A percentile compares a stretch with the other conserved stretches of the same genome.
Evolutionary conservation across 352 stramenopile genomes (phyloP).

Genomic region (Salisapilia sapeloensis): DNA sequence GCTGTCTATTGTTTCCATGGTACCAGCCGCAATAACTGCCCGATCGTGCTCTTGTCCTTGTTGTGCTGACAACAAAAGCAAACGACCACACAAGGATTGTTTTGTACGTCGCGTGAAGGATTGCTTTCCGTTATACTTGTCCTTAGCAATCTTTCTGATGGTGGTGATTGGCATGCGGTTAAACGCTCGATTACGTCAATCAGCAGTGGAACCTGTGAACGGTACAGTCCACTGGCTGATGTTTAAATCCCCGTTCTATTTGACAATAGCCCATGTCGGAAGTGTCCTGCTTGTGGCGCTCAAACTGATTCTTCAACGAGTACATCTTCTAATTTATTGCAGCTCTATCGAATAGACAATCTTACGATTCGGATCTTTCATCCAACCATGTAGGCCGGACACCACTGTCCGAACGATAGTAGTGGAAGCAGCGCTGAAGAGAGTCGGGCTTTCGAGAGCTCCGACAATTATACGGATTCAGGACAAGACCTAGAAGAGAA

Average conservation of each 20-base stretch:
- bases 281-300: slow-evolving; percentile 43
- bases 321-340: slow-evolving; percentile 4
- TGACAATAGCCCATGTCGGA: slow-evolving; percentile 37
- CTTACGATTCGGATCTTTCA: too few relatives aligned
- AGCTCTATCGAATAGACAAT: too few relatives aligned
- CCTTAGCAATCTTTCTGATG: slow-evolving; percentile 24
- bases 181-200: slow-evolving; percentile 49
- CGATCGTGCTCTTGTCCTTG: slow-evolving; percentile 55
- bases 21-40: slow-evolving; percentile 34
- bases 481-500: too few relatives aligned
- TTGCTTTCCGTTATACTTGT: slow-evolving; percentile 26
- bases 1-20: slow-evolving; percentile 16
- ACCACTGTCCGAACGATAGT: too few relatives aligned
- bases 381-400: too few relatives aligned
- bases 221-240: slow-evolving; percentile 62
- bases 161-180: slow-evolving; percentile 42
- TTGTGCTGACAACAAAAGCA: slow-evolving; percentile 7
- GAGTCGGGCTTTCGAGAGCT: too few relatives aligned
- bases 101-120: slow-evolving; percentile 28
- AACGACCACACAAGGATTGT: slow-evolving; percentile 19
- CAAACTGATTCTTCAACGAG: slow-evolving; percentile 68
- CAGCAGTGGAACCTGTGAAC: slow-evolving; percentile 56
- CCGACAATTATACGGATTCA: too few relatives aligned
- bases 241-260: slow-evolving; percentile 41
- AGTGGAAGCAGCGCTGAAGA: too few relatives aligned